Evolutionary conservation across 768 basidiomycete genomes (phyloP), one percentile per base, ranked within the genome.

Genomic region (Boletus rex-veris): DNA sequence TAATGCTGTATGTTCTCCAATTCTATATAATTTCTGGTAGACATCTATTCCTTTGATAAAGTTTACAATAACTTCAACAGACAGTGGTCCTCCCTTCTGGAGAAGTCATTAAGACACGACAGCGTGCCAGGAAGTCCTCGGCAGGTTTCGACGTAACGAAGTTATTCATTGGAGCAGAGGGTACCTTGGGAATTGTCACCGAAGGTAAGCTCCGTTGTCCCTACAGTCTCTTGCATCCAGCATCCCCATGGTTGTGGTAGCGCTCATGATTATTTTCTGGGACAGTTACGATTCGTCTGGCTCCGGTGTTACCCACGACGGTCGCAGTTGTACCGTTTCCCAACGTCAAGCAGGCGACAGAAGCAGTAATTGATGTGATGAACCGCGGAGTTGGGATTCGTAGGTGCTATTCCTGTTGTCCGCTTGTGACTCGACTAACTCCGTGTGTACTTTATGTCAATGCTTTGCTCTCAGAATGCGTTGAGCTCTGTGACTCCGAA

Each of bases 21-120:
- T 19, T 26, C 24, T 24, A 16, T 45, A 21, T 11, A 11, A 30
- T 21, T 50, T 18, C 50, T 42, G 30, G 16, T n/a, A 5, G 8
- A 3, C 18, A 12, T 45, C 16, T 31, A 12, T 39, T 16, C 11
- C 12, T 31, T 60, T 42, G 35, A 48, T 51, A 28, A 62, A 30
- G 8, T 28, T 36, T 4, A 15, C 24, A 4, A 38, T 37, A 26
- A 37, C 15, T 31, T 33, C 49, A 18, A 18, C 24, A 93, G 86
- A 96, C 92, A 0, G 88, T 94, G 2, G 93, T 97, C 0, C 81
- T 96, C 3, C 90, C 93, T 3, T 84, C 83, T 6, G 94, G 94
- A 1, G 82, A 92, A 65, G 86, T 96, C 12, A 94, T 97, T 66
- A 94, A 94, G 64, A 97, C 94, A 2, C 82, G 92, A 4, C 74